These are phyloP conservation scores for Vaccinium vitisidaea DNA, from an alignment of 148 eudicot genomes.

Conservation along the genomic window DNA sequence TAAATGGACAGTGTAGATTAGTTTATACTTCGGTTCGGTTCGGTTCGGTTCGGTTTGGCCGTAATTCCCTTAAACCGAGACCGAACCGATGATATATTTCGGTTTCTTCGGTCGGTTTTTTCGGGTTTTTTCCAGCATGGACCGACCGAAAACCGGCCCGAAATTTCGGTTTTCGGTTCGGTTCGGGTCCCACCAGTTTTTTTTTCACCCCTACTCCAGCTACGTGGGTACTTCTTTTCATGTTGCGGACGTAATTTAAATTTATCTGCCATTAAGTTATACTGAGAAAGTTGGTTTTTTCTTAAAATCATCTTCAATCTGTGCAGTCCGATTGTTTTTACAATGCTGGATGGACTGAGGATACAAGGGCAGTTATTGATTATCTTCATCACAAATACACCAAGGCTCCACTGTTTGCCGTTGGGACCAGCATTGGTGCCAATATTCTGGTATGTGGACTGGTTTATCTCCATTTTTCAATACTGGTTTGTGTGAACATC, in stretches of 20 bases:
- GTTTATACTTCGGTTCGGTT: too few relatives aligned
- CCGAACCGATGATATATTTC: too few relatives aligned
- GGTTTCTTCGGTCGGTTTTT: too few relatives aligned
- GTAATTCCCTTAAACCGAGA: too few relatives aligned
- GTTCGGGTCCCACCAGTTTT: too few relatives aligned
- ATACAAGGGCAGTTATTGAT: conserved; percentile 57
- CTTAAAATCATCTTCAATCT: neutral
- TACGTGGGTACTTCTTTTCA: neutral
- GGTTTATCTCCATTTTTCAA: neutral
- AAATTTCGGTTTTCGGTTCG: too few relatives aligned
- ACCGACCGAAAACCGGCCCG: too few relatives aligned
- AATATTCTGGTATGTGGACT: conserved; percentile 65
- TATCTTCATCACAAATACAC: conserved; percentile 71
- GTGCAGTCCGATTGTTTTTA: conserved; percentile 90
- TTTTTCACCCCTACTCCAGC: too few relatives aligned
- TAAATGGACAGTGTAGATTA: too few relatives aligned
- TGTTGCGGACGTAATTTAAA: neutral
- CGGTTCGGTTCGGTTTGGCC: too few relatives aligned
- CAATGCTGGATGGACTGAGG: conserved; percentile 96
- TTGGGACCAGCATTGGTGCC: conserved; percentile 96
- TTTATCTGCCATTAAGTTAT: neutral
- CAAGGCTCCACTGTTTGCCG: conserved; percentile 60
- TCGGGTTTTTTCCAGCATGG: too few relatives aligned
- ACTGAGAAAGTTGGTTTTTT: neutral
- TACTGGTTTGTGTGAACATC: neutral